Evolutionary conservation across 2,329 filamentous ascomycete genomes (phyloP).

Genomic region (Colletotrichum lini): DNA sequence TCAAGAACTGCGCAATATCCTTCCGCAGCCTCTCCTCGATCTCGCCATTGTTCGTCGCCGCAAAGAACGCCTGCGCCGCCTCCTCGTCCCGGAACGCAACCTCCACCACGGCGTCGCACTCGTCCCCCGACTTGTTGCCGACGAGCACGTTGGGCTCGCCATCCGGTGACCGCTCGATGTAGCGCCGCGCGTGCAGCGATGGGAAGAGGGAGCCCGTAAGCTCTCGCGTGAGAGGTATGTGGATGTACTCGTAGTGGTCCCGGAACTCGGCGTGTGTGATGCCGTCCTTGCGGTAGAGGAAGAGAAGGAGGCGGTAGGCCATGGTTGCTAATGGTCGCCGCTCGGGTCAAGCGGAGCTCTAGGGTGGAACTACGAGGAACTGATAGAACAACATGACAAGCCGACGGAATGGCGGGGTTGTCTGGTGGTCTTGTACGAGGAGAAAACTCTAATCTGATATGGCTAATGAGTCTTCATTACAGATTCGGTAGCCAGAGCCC

Average conservation of each 20-base stretch:
- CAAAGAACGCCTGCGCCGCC: constrained; percentile 32
- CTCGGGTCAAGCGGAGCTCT: neutral
- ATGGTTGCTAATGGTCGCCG: neutral
- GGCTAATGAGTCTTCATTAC: no score
- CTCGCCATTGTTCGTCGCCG: constrained; percentile 9
- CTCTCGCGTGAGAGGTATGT: constrained; percentile 45
- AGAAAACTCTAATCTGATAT: constrained; percentile 1
- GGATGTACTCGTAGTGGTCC: constrained; percentile 46
- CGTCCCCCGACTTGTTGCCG: constrained; percentile 42
- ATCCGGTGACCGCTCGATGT: constrained; percentile 40
- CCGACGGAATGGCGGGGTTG: neutral
- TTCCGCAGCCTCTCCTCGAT: constrained; percentile 12
- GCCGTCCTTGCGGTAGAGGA: constrained; percentile 43
- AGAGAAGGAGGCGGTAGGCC: constrained; percentile 41
- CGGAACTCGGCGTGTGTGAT: constrained; percentile 45
- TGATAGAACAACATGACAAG: neutral
- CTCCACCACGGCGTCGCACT: constrained; percentile 45
- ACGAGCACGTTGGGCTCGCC: constrained; percentile 40
- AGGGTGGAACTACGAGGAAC: neutral
- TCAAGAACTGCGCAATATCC: constrained; percentile 26
- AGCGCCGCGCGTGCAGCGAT: constrained; percentile 43
- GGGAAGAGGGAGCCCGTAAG: constrained; percentile 45
- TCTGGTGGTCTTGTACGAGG: neutral
- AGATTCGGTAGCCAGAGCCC: neutral
- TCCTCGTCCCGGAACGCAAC: constrained; percentile 42